phyloP scores from a whole-genome alignment of 2,329 filamentous ascomycete genomes.

The Colletotrichum plurivorum region DNA sequence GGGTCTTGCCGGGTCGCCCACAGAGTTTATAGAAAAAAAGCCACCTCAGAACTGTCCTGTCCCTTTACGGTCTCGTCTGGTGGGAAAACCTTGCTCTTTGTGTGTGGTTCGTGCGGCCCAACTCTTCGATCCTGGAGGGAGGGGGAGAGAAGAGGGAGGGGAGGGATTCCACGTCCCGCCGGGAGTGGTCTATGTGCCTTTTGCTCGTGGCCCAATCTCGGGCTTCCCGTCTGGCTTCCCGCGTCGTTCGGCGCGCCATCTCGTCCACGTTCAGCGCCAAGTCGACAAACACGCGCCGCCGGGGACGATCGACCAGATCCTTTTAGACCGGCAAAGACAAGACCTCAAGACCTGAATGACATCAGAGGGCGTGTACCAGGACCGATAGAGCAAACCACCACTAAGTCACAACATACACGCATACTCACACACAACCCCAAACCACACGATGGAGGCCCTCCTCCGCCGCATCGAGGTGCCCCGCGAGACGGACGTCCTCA shows the following conservation, averaged over 20 bases:
- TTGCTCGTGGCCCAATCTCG: too few species aligned
- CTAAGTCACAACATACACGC: not conserved
- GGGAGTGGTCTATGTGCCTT: too few species aligned
- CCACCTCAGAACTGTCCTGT: conserved; percentile 19
- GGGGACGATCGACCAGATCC: too few species aligned
- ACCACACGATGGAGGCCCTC: conserved; percentile 19
- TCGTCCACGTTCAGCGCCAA: too few species aligned
- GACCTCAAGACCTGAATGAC: not conserved
- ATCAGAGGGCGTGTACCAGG: not conserved
- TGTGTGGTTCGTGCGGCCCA: not conserved
- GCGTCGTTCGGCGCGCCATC: too few species aligned
- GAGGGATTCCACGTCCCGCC: too few species aligned
- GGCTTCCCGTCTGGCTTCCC: too few species aligned
- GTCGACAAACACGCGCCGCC: too few species aligned
- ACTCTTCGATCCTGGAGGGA: too few species aligned
- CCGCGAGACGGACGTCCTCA: conserved; percentile 43
- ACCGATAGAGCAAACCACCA: too few species aligned
- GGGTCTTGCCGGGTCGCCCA: not conserved
- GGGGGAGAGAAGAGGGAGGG: too few species aligned
- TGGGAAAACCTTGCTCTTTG: not conserved
- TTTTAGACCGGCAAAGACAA: too few species aligned
- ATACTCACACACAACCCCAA: not conserved
- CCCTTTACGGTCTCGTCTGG: conserved; percentile 9
- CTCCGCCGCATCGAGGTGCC: conserved; percentile 44
- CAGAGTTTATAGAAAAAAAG: not conserved